A percentile compares a stretch with the other conserved stretches of the same genome.
These are phyloP conservation scores for Hyaloscypha bicolor DNA, from an alignment of 495 filamentous ascomycete genomes.

Conservation along the genomic window DNA sequence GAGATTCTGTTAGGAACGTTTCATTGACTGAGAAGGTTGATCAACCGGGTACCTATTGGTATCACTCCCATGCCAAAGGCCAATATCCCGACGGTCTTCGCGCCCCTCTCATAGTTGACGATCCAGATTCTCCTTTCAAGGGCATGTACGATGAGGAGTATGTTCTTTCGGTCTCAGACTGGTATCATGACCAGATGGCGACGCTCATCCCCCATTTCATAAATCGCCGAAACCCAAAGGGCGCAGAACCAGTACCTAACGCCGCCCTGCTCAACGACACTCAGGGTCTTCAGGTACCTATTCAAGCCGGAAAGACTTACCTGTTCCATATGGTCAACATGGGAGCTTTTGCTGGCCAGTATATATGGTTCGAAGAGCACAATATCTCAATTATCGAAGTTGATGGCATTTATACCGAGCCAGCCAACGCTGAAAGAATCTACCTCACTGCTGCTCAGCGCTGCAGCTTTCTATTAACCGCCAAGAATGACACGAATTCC, in stretches of 20 bases:
- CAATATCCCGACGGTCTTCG: conserved; percentile 70
- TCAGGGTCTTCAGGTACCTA: conserved; percentile 52
- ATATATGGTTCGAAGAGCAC: conserved; percentile 77
- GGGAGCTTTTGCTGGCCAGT: conserved; percentile 67
- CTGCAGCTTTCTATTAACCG: conserved; percentile 68
- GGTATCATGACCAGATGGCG: conserved; percentile 46
- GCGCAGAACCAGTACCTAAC: conserved; percentile 68
- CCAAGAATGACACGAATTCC: conserved; percentile 59
- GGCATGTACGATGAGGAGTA: conserved; percentile 61
- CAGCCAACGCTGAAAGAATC: conserved; percentile 58
- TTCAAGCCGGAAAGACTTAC: conserved; percentile 77
- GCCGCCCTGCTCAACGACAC: conserved; percentile 44
- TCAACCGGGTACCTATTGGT: conserved; percentile 73
- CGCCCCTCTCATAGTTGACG: conserved; percentile 62
- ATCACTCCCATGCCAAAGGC: conserved; percentile 63
- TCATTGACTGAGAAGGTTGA: conserved; percentile 66
- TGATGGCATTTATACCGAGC: conserved; percentile 58
- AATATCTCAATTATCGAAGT: conserved; percentile 59
- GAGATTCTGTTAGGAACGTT: conserved; percentile 36
- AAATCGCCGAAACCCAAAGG: conserved; percentile 57
- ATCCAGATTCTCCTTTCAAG: conserved; percentile 54
- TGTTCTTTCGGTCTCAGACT: conserved; percentile 58
- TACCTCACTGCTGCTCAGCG: conserved; percentile 73
- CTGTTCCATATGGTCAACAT: conserved; percentile 76
- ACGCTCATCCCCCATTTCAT: conserved; percentile 58